These are phyloP conservation scores for Lepidium sativum DNA, from an alignment of 345 rosid species.

Conservation along the genomic window DNA sequence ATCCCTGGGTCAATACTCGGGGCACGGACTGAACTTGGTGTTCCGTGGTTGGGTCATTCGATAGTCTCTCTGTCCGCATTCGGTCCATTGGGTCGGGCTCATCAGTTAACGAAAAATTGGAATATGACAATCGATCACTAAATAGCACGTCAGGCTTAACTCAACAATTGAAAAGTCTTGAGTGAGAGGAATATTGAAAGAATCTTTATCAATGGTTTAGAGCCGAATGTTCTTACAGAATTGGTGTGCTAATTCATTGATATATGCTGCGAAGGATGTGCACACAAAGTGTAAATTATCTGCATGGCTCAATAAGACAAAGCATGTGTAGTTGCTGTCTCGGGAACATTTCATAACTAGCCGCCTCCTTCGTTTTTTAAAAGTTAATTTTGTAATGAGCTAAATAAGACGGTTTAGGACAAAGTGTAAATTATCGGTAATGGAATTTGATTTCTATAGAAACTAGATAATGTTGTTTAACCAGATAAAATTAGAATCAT, in stretches of 20 bases:
- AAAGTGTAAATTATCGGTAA: no score
- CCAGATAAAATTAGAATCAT: no score
- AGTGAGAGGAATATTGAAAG: not conserved
- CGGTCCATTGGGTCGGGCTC: no score
- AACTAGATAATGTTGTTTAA: no score
- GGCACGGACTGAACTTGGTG: no score
- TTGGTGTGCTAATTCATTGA: not conserved
- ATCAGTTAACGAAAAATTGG: not conserved
- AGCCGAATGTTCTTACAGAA: not conserved
- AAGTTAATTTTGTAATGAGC: not conserved
- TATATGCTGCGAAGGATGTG: not conserved
- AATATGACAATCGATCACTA: not conserved
- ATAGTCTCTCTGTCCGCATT: no score
- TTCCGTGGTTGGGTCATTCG: no score
- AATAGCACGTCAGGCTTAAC: not conserved
- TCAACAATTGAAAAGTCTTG: not conserved
- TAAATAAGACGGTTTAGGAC: no score
- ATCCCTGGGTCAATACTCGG: no score
- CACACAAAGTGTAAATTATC: not conserved
- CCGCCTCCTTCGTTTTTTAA: not conserved
- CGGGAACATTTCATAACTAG: not conserved
- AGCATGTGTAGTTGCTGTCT: not conserved
- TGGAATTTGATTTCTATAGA: no score
- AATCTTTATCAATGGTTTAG: not conserved
- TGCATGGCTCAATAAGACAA: not conserved